phyloP scores from a whole-genome alignment of 441 rosid genomes.

The Jatropha multifida region DNA sequence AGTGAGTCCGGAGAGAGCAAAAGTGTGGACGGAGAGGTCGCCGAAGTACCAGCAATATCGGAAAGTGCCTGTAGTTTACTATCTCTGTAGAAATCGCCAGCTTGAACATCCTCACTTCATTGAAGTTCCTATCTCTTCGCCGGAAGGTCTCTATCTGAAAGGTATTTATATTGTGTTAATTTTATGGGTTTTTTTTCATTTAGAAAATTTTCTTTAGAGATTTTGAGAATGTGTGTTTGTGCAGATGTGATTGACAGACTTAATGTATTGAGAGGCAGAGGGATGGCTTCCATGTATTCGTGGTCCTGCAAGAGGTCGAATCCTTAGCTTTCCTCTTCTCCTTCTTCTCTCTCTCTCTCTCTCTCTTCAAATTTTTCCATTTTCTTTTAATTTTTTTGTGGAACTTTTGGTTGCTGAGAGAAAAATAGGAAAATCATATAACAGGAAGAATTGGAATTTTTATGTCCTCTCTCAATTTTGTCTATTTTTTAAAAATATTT shows the following conservation, averaged over 20 bases:
- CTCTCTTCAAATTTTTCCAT: not conserved
- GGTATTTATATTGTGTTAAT: slow-evolving; percentile 36
- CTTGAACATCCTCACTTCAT: slow-evolving; percentile 99
- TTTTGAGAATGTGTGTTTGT: slow-evolving; percentile 11
- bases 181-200: not conserved
- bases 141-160: slow-evolving; percentile 71
- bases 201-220: not conserved
- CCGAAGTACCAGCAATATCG: slow-evolving; percentile 74
- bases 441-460: not conserved
- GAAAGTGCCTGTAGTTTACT: slow-evolving; percentile 87
- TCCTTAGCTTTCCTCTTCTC: not conserved
- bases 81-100: slow-evolving; percentile 81
- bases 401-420: slow-evolving; percentile 9
- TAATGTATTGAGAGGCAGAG: slow-evolving; percentile 80
- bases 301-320: slow-evolving; percentile 89
- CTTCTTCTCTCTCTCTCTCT: too few species aligned
- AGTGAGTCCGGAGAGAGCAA: slow-evolving; percentile 91
- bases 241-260: slow-evolving; percentile 82
- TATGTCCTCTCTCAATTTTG: not conserved
- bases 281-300: slow-evolving; percentile 80
- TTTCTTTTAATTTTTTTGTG: not conserved
- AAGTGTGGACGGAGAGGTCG: slow-evolving; percentile 91
- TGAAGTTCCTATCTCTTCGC: slow-evolving; percentile 72
- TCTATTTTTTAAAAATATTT: not conserved
- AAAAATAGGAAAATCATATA: not conserved